Base-by-base conservation (phyloP, 108 stramenopile genomes). In the Chaetoceros tenuissimus region DNA sequence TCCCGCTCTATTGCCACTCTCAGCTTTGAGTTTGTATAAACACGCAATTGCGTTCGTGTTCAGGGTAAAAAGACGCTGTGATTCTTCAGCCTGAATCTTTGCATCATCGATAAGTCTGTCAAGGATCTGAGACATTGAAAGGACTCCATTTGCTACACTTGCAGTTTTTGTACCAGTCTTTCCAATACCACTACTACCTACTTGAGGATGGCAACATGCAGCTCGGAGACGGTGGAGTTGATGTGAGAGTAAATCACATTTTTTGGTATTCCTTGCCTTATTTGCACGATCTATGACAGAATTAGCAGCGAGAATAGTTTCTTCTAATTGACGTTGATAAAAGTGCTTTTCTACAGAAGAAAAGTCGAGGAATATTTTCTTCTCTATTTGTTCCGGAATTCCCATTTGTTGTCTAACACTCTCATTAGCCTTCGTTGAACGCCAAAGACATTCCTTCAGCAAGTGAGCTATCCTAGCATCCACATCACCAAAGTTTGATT, bases 171-270 rank as follows among this genome's bases (percentile, higher is more conserved):
- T 62, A 20, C 17, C 40, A 19, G 34, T 51, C 44, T 53, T 62
- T 40, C 46, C 28, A 16, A 86, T 59, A 18, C 85, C 85, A 55
- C 66, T 63, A 8, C 77, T 53, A 29, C 85, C 81, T 20, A 86
- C 85, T 64, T 86, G 85, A 28, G 81, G 85, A 73, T 86, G 85
- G 55, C 78, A 80, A 46, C 85, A 86, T 2, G 85, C 85, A 24
- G 84, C 84, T 20, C 80, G 63, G 24, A 85, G 67, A 26, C 62
- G 63, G 25, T 82, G 76, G 0, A 82, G 51, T 3, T 56, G 60
- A 24, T 55, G 50, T n/a, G 72, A 54, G 20, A 81, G 62, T 40
- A 51, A n/a, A 27, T 64, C 59, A 24, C 64, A 13, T 40, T 74
- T 60, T 48, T 63, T 63, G 55, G 60, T 46, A 67, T 55, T 51